Percentiles rank a stretch among this genome's conserved stretches.
Evolutionary conservation across 108 stramenopile species (phyloP).

Genomic region (Nitzschia sp.): DNA sequence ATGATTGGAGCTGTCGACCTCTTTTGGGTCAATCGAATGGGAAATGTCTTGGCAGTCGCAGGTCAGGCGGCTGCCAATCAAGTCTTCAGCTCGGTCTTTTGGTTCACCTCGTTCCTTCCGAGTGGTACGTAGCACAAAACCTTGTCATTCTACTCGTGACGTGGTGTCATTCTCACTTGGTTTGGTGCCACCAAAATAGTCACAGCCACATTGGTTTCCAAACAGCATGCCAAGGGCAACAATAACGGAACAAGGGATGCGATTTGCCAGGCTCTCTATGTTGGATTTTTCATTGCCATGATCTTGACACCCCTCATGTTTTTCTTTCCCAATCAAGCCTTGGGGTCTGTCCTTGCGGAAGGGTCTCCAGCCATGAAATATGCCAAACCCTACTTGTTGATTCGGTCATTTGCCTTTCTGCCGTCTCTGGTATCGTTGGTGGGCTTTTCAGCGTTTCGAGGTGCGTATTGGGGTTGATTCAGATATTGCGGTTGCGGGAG

Average conservation of each 20-base stretch:
- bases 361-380: constrained; percentile 81
- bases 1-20: constrained; percentile 83
- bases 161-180: neutral
- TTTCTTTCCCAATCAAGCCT: constrained; percentile 51
- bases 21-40: constrained; percentile 91
- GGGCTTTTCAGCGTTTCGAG: constrained; percentile 61
- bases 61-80: constrained; percentile 91
- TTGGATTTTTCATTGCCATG: constrained; percentile 69
- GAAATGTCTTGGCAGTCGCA: constrained; percentile 87
- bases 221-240: constrained; percentile 74
- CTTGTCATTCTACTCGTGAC: neutral
- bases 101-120: constrained; percentile 82
- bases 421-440: constrained; percentile 78
- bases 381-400: constrained; percentile 80
- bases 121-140: constrained; percentile 39
- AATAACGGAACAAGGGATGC: constrained; percentile 74
- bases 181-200: constrained; percentile 26
- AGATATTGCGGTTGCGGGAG: neutral
- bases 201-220: constrained; percentile 81
- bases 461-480: constrained; percentile 23
- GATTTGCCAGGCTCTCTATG: constrained; percentile 75
- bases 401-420: constrained; percentile 81
- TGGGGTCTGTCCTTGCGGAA: constrained; percentile 54
- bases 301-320: constrained; percentile 67
- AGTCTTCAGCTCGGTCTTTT: constrained; percentile 81